Evolutionary conservation across 495 filamentous ascomycete species (phyloP).

Genomic region (Hamigera avellanea): DNA sequence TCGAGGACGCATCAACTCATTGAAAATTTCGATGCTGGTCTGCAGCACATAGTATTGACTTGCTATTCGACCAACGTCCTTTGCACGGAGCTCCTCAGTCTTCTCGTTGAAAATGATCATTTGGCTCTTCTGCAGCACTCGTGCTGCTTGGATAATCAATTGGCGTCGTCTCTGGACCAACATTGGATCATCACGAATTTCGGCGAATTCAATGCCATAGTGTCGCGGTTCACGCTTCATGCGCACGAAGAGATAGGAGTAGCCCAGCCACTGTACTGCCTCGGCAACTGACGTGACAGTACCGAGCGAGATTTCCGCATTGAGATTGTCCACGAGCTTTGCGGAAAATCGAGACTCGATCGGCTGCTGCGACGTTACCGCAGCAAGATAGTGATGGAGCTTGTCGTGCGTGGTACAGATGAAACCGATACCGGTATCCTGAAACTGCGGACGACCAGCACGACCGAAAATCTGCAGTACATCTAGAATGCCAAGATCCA

Average conservation of each 20-base stretch:
- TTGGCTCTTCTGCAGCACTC: slow-evolving; percentile 75
- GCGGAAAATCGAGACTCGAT: slow-evolving; percentile 91
- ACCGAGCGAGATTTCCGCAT: slow-evolving; percentile 87
- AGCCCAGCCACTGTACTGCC: slow-evolving; percentile 92
- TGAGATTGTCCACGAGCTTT: slow-evolving; percentile 89
- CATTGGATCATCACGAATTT: slow-evolving; percentile 73
- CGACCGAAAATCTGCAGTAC: slow-evolving; percentile 98
- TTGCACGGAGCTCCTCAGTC: slow-evolving; percentile 82
- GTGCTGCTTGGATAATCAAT: slow-evolving; percentile 76
- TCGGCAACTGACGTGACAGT: slow-evolving; percentile 94
- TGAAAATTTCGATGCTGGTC: slow-evolving; percentile 90
- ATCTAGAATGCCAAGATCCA: slow-evolving; percentile 93
- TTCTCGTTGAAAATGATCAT: slow-evolving; percentile 98
- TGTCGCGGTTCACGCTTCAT: slow-evolving; percentile 85
- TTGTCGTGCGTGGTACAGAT: slow-evolving; percentile 93
- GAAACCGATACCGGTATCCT: slow-evolving; percentile 91
- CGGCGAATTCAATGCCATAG: slow-evolving; percentile 95
- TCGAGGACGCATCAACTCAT: slow-evolving; percentile 70
- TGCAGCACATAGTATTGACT: slow-evolving; percentile 95
- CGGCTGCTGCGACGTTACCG: slow-evolving; percentile 88
- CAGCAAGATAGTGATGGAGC: slow-evolving; percentile 79
- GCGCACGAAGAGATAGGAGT: slow-evolving; percentile 92
- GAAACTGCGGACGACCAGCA: slow-evolving; percentile 93
- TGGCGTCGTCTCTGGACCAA: slow-evolving; percentile 72
- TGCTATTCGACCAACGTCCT: slow-evolving; percentile 91